Conservation (phyloP, 2,329 filamentous ascomycete genomes). For the Xylaria sp. region DNA sequence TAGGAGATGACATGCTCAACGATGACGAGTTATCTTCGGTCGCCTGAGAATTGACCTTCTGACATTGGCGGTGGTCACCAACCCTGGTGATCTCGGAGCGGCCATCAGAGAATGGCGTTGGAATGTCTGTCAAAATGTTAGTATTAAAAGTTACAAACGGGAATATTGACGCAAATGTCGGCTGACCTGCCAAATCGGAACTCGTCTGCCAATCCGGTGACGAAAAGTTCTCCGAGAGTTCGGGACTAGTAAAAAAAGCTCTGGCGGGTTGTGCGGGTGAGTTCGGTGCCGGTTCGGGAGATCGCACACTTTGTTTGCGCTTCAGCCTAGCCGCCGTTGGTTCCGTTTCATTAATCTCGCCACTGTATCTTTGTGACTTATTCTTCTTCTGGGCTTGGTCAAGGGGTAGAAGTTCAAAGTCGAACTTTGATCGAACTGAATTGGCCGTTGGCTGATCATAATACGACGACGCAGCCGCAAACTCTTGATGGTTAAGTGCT, state of each 20-base stretch:
- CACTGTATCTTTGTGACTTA: conserved; percentile 36
- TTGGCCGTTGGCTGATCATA: conserved; percentile 18
- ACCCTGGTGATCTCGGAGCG: background rate
- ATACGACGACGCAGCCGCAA: conserved; percentile 16
- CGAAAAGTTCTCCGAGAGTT: conserved; percentile 22
- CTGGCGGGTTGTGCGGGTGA: conserved; percentile 16
- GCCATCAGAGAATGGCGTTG: background rate
- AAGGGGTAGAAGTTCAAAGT: conserved; percentile 39
- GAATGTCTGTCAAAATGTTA: conserved; percentile 9
- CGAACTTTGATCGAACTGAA: conserved; percentile 34
- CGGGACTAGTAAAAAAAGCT: conserved; percentile 13
- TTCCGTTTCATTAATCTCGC: conserved; percentile 36
- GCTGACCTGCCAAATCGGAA: conserved; percentile 3
- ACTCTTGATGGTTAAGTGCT: conserved; percentile 9
- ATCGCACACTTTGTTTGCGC: conserved; percentile 22
- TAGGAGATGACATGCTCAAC: background rate
- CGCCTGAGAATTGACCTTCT: background rate
- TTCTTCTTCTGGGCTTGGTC: conserved; percentile 33
- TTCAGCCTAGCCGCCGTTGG: conserved; percentile 21
- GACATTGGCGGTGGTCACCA: background rate
- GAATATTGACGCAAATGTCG: background rate
- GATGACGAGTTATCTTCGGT: background rate
- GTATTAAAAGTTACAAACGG: background rate
- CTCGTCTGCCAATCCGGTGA: background rate
- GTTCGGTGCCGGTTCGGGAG: conserved; percentile 1